A percentile compares a stretch with the other conserved stretches of the same genome.
Conservation (phyloP, 1,284 basidiomycete genomes). For the Pyrrhoderma noxium region DNA sequence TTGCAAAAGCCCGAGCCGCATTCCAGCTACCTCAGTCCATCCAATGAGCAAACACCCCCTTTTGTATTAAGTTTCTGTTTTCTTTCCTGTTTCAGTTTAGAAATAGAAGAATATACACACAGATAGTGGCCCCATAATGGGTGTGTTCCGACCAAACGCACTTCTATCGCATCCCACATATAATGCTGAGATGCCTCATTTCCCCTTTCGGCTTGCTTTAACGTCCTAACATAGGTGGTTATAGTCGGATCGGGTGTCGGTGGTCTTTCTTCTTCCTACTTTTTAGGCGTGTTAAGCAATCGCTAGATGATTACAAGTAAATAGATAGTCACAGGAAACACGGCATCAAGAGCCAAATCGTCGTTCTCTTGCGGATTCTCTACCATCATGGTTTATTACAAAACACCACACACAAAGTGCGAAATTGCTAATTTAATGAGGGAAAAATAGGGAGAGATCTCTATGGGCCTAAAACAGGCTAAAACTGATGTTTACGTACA, state of each 20-base stretch:
- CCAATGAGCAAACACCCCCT: neutral
- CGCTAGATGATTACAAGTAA: neutral
- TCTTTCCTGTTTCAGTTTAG: neutral
- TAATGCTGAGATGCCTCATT: conserved; percentile 9
- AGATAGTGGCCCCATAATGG: conserved; percentile 90
- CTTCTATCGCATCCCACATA: conserved; percentile 44
- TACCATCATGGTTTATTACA: neutral
- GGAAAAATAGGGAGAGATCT: too few relatives aligned
- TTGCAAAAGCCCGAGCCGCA: conserved; percentile 68
- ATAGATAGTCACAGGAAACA: conserved; percentile 6
- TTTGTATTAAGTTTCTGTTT: too few relatives aligned
- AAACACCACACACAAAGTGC: too few relatives aligned
- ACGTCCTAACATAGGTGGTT: conserved; percentile 2
- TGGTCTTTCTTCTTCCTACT: conserved; percentile 9
- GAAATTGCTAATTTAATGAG: too few relatives aligned
- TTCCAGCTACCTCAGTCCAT: conserved; percentile 63
- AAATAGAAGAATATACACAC: conserved; percentile 36
- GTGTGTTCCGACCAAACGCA: conserved; percentile 80
- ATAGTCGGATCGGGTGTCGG: conserved; percentile 8
- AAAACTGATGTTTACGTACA: too few relatives aligned
- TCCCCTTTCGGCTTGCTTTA: neutral
- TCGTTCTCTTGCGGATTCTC: neutral
- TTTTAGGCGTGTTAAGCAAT: too few relatives aligned
- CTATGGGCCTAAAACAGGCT: too few relatives aligned
- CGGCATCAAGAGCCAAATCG: conserved; percentile 1